Percentiles rank a stretch among this genome's conserved stretches.
Evolutionary conservation across 257 asterid genomes (phyloP).

Genomic region (Solanum commersonii): DNA sequence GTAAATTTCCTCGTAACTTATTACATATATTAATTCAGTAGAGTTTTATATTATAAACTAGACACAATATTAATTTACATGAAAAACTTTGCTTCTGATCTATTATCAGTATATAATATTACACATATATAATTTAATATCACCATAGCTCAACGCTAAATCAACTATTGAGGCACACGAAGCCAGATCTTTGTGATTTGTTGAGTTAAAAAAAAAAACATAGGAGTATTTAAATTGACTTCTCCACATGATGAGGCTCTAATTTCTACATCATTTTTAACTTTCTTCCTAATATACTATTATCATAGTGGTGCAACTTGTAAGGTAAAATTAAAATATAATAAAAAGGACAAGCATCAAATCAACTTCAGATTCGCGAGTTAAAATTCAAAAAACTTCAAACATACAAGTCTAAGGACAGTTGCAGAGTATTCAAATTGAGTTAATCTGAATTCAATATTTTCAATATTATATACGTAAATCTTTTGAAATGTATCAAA

Average conservation of each 20-base stretch:
- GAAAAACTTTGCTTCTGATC: not conserved
- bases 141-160: not conserved
- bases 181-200: not conserved
- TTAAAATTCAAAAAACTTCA: too few relatives aligned
- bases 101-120: too few relatives aligned
- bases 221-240: not conserved
- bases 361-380: too few relatives aligned
- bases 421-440: too few relatives aligned
- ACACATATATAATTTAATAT: rapidly evolving
- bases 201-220: not conserved
- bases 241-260: not conserved
- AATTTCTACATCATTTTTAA: not conserved
- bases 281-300: not conserved
- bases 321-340: not conserved
- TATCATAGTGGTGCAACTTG: not conserved
- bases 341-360: not conserved
- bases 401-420: too few relatives aligned
- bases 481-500: too few relatives aligned
- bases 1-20: too few relatives aligned
- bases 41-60: too few relatives aligned
- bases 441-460: too few relatives aligned
- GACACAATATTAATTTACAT: too few relatives aligned
- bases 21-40: too few relatives aligned
- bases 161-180: not conserved
- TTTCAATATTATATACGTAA: too few relatives aligned